phyloP scores from a whole-genome alignment of 2,329 filamentous ascomycete genomes.

The Paecilomyces formosus region DNA sequence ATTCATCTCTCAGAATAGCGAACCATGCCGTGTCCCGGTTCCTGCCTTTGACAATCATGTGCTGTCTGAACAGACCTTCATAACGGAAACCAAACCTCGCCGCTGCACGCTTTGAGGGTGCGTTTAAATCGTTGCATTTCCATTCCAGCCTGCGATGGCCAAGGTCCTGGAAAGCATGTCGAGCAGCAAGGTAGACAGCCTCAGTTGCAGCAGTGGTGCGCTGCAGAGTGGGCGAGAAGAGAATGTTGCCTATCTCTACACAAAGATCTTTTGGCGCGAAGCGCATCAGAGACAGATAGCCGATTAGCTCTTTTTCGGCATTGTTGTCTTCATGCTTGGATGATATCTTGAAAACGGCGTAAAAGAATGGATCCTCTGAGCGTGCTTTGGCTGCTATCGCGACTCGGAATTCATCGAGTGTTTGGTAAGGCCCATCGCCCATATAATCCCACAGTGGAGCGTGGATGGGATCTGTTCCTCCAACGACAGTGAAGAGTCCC shows the following conservation, averaged over 20 bases:
- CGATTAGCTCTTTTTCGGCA: slow-evolving; percentile 24
- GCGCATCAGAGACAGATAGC: slow-evolving; percentile 35
- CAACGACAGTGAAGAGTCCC: slow-evolving; percentile 20
- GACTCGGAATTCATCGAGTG: slow-evolving; percentile 21
- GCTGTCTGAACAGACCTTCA: slow-evolving; percentile 55
- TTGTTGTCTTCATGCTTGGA: slow-evolving; percentile 2
- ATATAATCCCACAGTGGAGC: slow-evolving; percentile 37
- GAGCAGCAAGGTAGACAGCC: slow-evolving; percentile 47
- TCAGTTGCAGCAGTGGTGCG: slow-evolving; percentile 52
- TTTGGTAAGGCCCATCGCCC: slow-evolving; percentile 25
- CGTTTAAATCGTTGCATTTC: slow-evolving; percentile 55
- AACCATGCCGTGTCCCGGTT: slow-evolving; percentile 53
- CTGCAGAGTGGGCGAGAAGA: slow-evolving; percentile 45
- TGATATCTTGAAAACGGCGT: slow-evolving; percentile 29
- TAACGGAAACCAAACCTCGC: slow-evolving; percentile 48
- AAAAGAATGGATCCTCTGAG: slow-evolving; percentile 35
- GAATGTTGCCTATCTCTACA: slow-evolving; percentile 51
- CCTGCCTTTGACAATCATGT: slow-evolving; percentile 52
- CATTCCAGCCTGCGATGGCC: slow-evolving; percentile 53
- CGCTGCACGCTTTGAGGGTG: slow-evolving; percentile 47
- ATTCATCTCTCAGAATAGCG: slow-evolving; percentile 53
- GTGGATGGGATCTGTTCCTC: slow-evolving; percentile 13
- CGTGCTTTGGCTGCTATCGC: slow-evolving; percentile 15
- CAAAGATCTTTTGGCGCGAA: slow-evolving; percentile 42
- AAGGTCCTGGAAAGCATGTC: slow-evolving; percentile 46